Evolutionary conservation across 148 eudicot genomes (phyloP), one percentile per base, ranked within the genome.

Genomic region (Fagopyrum esculentum): DNA sequence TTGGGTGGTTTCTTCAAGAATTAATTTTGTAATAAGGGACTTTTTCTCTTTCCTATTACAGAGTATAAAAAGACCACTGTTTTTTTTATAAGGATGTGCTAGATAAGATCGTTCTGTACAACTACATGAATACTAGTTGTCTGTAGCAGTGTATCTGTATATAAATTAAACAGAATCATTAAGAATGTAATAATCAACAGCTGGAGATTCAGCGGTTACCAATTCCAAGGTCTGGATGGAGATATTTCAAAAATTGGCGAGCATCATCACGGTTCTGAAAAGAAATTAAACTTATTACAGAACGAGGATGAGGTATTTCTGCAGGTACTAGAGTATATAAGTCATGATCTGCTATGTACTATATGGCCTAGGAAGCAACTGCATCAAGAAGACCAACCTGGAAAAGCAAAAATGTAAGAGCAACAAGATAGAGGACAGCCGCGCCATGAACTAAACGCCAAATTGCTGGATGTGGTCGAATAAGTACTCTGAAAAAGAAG

Each of bases 361-460:
- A 35, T 35, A 35, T 35, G 40, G 40, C 64, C 57, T 22, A 0
- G 29, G 45, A 75, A 45, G 19, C 40, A 3, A 40, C 40, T 72
- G 16, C 48, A 17, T 61, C 40, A 29, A 5, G 29, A 22, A 64
- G 45, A 46, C 78, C 74, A 57, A 92, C 99, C 99, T 95, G 99
- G 80, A 95, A 95, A 60, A 95, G 96, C 84, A 95, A 82, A 89
- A 95, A 95, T 30, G 99, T 92, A 71, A 95, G 81, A 60, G 92
- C 87, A 68, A 95, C 99, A 61, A 95, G 99, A 79, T 95, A 95
- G 70, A 95, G 82, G 76, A 95, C 96, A 75, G 99, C 99, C 90
- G 88, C 85, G 68, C 99, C 99, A 77, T 92, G 99, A 85, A 95
- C 99, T 72, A 95, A 83, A 69, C 99, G 92, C 99, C 99, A 95